A percentile compares a stretch with the other conserved stretches of the same genome.
These are phyloP conservation scores for Croton setiger DNA, from an alignment of 441 rosid genomes.

Conservation along the genomic window DNA sequence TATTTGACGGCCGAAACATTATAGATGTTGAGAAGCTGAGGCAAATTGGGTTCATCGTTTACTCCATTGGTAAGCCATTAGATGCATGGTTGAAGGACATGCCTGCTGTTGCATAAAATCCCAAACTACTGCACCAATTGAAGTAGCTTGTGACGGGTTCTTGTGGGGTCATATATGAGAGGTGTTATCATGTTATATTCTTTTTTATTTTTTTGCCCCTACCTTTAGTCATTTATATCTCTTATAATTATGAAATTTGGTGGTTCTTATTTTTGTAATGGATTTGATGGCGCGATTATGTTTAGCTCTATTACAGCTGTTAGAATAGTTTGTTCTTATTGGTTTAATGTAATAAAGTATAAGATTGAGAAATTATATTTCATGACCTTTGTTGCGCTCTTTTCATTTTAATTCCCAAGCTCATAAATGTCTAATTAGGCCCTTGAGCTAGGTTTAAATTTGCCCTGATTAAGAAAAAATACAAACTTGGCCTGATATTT, in stretches of 20 bases:
- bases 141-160: constrained; percentile 3
- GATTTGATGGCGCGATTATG: neutral
- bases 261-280: neutral
- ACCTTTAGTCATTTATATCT: neutral
- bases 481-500: too few relatives aligned
- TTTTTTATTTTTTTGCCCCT: neutral
- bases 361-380: neutral
- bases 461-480: too few relatives aligned
- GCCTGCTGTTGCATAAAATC: constrained; percentile 67
- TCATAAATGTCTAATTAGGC: too few relatives aligned
- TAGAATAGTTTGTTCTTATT: constrained; percentile 3
- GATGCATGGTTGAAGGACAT: constrained; percentile 91
- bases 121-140: neutral
- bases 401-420: too few relatives aligned
- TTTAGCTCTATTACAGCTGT: neutral
- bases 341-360: constrained; percentile 10
- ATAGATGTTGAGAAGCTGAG: constrained; percentile 55
- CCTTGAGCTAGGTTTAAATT: too few relatives aligned
- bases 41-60: constrained; percentile 81
- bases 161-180: neutral
- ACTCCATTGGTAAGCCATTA: constrained; percentile 80
- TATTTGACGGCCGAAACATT: constrained; percentile 75
- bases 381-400: too few relatives aligned
- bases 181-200: neutral
- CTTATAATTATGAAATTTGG: neutral